phyloP scores from a whole-genome alignment of 345 rosid species.

The Theobroma cacao region DNA sequence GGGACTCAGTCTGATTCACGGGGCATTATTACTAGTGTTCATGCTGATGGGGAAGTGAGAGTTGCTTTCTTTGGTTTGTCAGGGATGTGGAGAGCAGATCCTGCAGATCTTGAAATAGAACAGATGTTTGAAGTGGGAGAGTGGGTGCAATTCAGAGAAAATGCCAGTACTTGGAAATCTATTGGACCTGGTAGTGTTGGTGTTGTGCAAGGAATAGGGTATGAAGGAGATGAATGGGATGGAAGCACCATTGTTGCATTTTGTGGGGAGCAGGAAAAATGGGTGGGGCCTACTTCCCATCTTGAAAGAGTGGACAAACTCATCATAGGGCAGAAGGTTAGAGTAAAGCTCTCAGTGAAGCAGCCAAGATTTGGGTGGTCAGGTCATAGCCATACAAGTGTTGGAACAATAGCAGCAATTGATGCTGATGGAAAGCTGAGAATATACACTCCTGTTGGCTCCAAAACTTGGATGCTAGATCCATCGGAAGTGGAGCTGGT shows the following conservation, averaged over 20 bases:
- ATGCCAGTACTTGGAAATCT: slow-evolving; percentile 70
- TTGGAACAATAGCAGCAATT: slow-evolving; percentile 82
- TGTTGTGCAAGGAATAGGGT: slow-evolving; percentile 83
- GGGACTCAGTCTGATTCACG: slow-evolving; percentile 70
- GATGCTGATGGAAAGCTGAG: slow-evolving; percentile 95
- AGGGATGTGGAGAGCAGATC: slow-evolving; percentile 92
- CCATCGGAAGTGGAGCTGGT: slow-evolving; percentile 85
- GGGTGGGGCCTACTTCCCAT: slow-evolving; percentile 72
- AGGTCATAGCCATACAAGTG: slow-evolving; percentile 72
- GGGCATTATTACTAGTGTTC: slow-evolving; percentile 79
- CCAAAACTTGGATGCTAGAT: slow-evolving; percentile 97
- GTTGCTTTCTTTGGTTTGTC: slow-evolving; percentile 81
- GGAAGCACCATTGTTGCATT: slow-evolving; percentile 73
- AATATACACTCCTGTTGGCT: slow-evolving; percentile 85
- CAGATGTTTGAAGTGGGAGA: slow-evolving; percentile 85
- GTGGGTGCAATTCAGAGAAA: slow-evolving; percentile 77
- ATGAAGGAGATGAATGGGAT: slow-evolving; percentile 81
- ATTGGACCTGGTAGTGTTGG: slow-evolving; percentile 79
- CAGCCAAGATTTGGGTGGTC: slow-evolving; percentile 99
- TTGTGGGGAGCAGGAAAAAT: slow-evolving; percentile 92
- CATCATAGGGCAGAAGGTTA: slow-evolving; percentile 66
- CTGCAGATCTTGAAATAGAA: slow-evolving; percentile 80
- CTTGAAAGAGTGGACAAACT: slow-evolving; percentile 70
- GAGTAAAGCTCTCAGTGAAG: slow-evolving; percentile 71
- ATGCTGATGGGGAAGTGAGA: slow-evolving; percentile 92